A percentile compares a stretch with the other conserved stretches of the same genome.
These are phyloP conservation scores for Pulicaria dysenterica DNA, from an alignment of 129 eudicot species.

Conservation along the genomic window DNA sequence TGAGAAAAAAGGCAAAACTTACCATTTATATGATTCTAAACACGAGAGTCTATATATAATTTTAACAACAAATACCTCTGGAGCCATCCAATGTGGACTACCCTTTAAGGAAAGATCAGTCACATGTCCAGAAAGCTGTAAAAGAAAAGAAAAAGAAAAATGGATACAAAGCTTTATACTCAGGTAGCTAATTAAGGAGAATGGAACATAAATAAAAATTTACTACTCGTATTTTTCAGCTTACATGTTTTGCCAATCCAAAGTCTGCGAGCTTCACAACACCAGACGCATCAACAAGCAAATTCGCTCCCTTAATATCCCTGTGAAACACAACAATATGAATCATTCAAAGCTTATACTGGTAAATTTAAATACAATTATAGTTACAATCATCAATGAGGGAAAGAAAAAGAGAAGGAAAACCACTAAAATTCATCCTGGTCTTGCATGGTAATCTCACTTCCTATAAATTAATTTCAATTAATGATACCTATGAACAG, in stretches of 20 bases:
- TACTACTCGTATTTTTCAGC: conserved; percentile 28
- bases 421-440: too few relatives aligned
- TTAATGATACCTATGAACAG: conserved; percentile 74
- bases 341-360: conserved; percentile 9
- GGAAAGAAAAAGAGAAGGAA: too few relatives aligned
- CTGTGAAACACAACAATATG: conserved; percentile 41
- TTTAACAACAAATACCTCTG: conserved; percentile 65
- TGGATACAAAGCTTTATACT: neutral
- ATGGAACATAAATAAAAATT: conserved; percentile 1
- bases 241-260: conserved; percentile 95
- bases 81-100: conserved; percentile 97
- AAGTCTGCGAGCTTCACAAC: conserved; percentile 97
- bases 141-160: neutral
- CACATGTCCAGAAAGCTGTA: conserved; percentile 61
- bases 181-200: conserved; percentile 8
- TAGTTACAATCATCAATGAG: too few relatives aligned
- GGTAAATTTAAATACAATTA: too few relatives aligned
- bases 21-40: conserved; percentile 18
- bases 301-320: conserved; percentile 97
- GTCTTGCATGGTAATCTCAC: too few relatives aligned
- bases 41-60: neutral
- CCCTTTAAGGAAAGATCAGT: conserved; percentile 86
- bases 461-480: too few relatives aligned
- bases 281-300: conserved; percentile 89
- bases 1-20: conserved; percentile 24